Base-by-base conservation (phyloP, 2,329 filamentous ascomycete species). In the Xylariales sp. region DNA sequence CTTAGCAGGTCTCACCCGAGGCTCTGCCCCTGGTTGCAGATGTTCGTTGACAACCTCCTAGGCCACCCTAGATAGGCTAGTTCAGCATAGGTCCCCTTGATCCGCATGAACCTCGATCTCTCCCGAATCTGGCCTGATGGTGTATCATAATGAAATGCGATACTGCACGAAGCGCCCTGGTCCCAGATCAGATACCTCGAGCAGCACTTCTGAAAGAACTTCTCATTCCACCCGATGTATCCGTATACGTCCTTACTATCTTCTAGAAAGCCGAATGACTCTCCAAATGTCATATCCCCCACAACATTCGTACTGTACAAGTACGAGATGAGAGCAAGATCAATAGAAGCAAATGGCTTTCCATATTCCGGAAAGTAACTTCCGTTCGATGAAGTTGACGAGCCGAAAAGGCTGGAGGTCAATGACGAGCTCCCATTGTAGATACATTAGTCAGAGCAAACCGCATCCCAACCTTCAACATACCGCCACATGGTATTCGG, bases 241-340 rank as follows among this genome's bases (percentile, higher is more conserved):
- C 42, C 46, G 20, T 40, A 60, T 54, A 63, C 48, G 40, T 64
- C 58, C 6, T 46, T 45, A 3, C 54, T 60, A 5, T 52, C 46
- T 10, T 63, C 56, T 4, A 64, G 44, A 38, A 63, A 64, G 9
- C 61, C 60, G 31, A 64, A 59, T 25, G 47, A 45, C 40, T 55
- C 52, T 6, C 54, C 57, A 36, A 60, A 63, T 2, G 58, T 61
- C 33, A 57, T 52, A 39, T 63, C 58, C 4, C 61, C 60, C 9
- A 64, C 44, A 11, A 62, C 49, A 46, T 63, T 61, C 22, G 62
- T 61, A n/a, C 58, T 55, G 19, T 58, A 53, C 44, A 58, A 67
- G 40, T 60, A 67, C 40, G 70, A 63, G 60, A 61, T 67, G 19
- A 58, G 41, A 21, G 64, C 59, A 11, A 71, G 62, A 14, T 65